Evolutionary conservation across 2,329 filamentous ascomycete genomes (phyloP), one percentile per base, ranked within the genome.

Genomic region (Sporothrix dimorphospora): DNA sequence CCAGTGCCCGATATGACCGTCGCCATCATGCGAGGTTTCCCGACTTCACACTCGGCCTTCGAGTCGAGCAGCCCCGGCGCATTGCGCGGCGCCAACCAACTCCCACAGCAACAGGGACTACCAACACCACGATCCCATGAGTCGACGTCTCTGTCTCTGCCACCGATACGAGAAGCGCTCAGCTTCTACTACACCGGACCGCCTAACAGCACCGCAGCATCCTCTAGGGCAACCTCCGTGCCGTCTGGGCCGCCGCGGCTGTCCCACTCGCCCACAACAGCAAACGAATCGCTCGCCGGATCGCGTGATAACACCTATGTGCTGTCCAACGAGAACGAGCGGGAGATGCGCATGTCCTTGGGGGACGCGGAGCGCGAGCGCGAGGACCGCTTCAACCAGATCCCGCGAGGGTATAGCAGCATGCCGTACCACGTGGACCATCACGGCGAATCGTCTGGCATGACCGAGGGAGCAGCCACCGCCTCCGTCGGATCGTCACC

Each of bases 401-500:
- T 66, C 24, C 63, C 63, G 1, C n/a, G 63, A 49, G 63, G 63
- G 9, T 66, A 66, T 14, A 66, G 24, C 42, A 49, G 63, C 42
- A 47, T 66, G 42, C 40, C 63, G 14, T 66, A 47, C 42, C 24
- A n/a, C 63, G 9, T 45, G 9, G n/a, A 63, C 59, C 34, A 63
- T 19, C 34, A 19, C 40, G 42, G 24, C 42, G 63, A 66, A 24
- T 34, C 40, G 21, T 49, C 63, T n/a, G 42, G 63, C 27, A 47
- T 47, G 40, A 49, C 42, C 2, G 63, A 66, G 63, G 40, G 24
- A 34, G 24, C 42, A 3, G 40, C 24, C 8, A 66, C 63, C 9
- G 42, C 14, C 40, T 66, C 63, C 16, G 42, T 66, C 42, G 63
- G 63, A 49, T 66, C 63, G 7, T 66, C 63, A 34, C 63, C 63